Evolutionary conservation across 495 filamentous ascomycete species (phyloP).

Genomic region (Jackrogersella minutella): DNA sequence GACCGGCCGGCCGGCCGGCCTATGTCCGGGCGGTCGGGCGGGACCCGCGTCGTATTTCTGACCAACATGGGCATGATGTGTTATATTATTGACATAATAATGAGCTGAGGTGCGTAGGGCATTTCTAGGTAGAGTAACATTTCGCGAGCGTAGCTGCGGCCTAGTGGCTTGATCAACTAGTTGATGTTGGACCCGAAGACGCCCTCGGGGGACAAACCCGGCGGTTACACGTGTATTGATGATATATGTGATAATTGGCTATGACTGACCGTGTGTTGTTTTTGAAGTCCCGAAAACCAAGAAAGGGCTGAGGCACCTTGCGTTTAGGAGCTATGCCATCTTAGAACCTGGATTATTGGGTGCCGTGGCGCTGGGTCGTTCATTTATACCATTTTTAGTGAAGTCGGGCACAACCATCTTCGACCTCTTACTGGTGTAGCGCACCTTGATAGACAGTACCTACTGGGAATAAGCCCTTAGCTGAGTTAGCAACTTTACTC

Average conservation of each 20-base stretch:
- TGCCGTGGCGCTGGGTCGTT: slow-evolving; percentile 29
- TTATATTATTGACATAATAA: neutral
- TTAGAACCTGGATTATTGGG: slow-evolving; percentile 18
- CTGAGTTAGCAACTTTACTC: slow-evolving; percentile 1
- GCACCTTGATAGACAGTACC: neutral
- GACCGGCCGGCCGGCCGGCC: slow-evolving; percentile 6
- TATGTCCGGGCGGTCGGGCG: neutral
- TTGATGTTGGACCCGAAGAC: neutral
- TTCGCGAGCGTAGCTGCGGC: neutral
- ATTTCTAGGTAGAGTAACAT: neutral
- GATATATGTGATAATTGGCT: slow-evolving; percentile 9
- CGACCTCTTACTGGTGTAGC: neutral
- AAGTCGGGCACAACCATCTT: neutral
- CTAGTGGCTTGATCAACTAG: slow-evolving; percentile 7
- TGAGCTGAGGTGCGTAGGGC: slow-evolving; percentile 2
- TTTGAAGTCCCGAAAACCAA: slow-evolving; percentile 20
- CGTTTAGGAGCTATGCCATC: slow-evolving; percentile 9
- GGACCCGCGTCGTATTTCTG: slow-evolving; percentile 15
- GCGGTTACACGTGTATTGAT: slow-evolving; percentile 21
- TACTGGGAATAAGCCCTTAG: neutral
- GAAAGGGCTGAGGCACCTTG: neutral
- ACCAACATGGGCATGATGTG: slow-evolving; percentile 9
- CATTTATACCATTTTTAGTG: slow-evolving; percentile 9
- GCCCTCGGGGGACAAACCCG: neutral
- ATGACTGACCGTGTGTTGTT: slow-evolving; percentile 9